Conservation (phyloP, 805 yeast species). For the Candida arabinofermentans region DNA sequence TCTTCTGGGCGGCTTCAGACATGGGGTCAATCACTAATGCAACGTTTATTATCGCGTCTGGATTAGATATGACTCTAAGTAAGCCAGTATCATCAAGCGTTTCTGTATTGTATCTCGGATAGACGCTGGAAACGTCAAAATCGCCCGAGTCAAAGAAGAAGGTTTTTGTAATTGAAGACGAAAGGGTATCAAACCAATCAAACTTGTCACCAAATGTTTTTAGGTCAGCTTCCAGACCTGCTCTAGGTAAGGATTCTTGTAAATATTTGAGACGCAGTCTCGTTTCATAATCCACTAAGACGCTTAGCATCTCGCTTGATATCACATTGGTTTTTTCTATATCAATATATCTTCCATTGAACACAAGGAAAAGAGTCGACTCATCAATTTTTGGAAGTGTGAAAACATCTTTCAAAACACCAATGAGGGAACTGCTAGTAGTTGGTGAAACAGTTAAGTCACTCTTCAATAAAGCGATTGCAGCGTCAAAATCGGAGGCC, state of each 20-base stretch:
- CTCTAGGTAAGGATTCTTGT: slow-evolving; percentile 2
- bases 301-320: slow-evolving; percentile 28
- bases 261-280: slow-evolving; percentile 36
- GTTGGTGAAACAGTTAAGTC: neutral
- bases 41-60: slow-evolving; percentile 40
- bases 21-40: slow-evolving; percentile 68
- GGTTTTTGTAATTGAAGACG: slow-evolving; percentile 20
- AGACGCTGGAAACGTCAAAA: slow-evolving; percentile 9
- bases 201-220: slow-evolving; percentile 7
- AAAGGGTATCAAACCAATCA: slow-evolving; percentile 22
- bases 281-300: slow-evolving; percentile 44
- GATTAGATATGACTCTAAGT: slow-evolving; percentile 2
- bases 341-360: slow-evolving; percentile 53
- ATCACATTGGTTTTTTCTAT: slow-evolving; percentile 26
- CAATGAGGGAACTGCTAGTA: neutral
- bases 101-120: slow-evolving; percentile 20
- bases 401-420: slow-evolving; percentile 2
- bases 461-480: neutral
- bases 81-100: slow-evolving; percentile 3
- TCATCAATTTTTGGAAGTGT: slow-evolving; percentile 2
- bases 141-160: slow-evolving; percentile 30
- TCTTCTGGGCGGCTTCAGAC: slow-evolving; percentile 62
- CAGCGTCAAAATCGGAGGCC: slow-evolving; percentile 1
- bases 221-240: neutral
- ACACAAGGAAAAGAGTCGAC: slow-evolving; percentile 34